phyloP scores from a whole-genome alignment of 176 grass and related monocot genomes.

The Metroxylon sagu region DNA sequence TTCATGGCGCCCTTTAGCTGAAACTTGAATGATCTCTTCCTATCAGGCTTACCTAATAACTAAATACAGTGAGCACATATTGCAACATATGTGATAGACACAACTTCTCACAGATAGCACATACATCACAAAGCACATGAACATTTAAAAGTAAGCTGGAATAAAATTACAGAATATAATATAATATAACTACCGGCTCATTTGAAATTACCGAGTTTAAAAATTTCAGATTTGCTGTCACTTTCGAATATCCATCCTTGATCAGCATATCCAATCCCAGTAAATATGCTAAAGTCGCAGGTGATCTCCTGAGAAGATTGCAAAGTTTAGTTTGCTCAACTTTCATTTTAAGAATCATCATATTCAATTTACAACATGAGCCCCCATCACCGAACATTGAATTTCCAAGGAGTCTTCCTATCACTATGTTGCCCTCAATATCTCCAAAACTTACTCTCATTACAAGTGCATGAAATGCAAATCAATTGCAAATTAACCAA shows the following conservation, averaged over 20 bases:
- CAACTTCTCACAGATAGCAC: too few relatives aligned
- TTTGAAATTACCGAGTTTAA: conserved; percentile 62
- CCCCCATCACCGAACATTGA: too few relatives aligned
- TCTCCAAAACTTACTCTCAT: neutral
- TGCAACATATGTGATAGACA: too few relatives aligned
- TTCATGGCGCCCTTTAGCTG: too few relatives aligned
- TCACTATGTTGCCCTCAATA: neutral
- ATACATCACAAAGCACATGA: too few relatives aligned
- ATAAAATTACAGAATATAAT: too few relatives aligned
- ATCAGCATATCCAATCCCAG: conserved; percentile 66
- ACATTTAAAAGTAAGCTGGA: too few relatives aligned
- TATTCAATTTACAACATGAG: neutral
- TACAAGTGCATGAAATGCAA: neutral
- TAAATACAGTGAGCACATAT: too few relatives aligned
- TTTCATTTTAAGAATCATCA: neutral
- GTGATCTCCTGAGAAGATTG: conserved; percentile 60
- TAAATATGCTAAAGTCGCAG: conserved; percentile 78
- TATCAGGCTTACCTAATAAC: too few relatives aligned
- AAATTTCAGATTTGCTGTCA: conserved; percentile 75
- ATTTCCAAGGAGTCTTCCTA: too few relatives aligned
- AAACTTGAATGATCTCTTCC: too few relatives aligned
- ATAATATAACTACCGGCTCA: neutral
- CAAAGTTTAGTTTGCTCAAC: conserved; percentile 3
- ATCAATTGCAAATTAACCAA: too few relatives aligned
- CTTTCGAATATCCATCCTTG: conserved; percentile 86